Base-by-base conservation (phyloP, 2,329 filamentous ascomycete genomes). In the Sporothrix pallida region DNA sequence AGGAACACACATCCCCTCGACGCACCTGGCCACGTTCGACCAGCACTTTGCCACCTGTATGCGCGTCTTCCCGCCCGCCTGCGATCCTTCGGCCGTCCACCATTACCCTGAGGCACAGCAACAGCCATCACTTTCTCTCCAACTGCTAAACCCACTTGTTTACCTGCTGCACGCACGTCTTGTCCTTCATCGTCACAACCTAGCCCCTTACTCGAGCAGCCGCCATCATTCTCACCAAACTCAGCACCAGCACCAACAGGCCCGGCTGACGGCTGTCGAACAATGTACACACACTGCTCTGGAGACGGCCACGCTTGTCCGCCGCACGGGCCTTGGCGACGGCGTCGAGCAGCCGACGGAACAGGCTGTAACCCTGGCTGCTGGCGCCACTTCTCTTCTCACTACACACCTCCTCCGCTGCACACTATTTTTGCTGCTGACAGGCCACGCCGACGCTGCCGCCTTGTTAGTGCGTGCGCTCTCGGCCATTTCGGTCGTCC, bases 381-480 rank as follows among this genome's bases (percentile, higher is more conserved):
- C 42, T 13, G 89, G 90, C 12, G 90, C 93, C 2, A 93, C 92
- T 1, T 89, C 92, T 3, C 88, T 95, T 77, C 86, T 97, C 9
- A 92, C 93, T 73, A 90, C 89, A 15, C 96, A 98, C 80, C 86
- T 97, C 62, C 98, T 97, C 89, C 92, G 95, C 26, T 97, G 92
- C 79, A 87, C 92, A 1, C 86, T 98, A 0, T 90, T 98, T 73
- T 85, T 98, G 4, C 88, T 95, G 26, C 89, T 97, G 70, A 88
- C 89, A 0, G 91, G 91, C 58, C 91, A 93, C 70, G 92, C 91
- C 79, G 88, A 91, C 4, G 87, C 90, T 1, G 95, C 95, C 0
- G 82, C 91, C 12, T 88, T 89, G 2, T 94, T 95, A 77, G 86
- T 95, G 12, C 89, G 92, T 72, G 90, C 92, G 0, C 88, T 92